Conservation (phyloP, 2,329 filamentous ascomycete genomes). For the Pyrenophora tritici-repentis region DNA sequence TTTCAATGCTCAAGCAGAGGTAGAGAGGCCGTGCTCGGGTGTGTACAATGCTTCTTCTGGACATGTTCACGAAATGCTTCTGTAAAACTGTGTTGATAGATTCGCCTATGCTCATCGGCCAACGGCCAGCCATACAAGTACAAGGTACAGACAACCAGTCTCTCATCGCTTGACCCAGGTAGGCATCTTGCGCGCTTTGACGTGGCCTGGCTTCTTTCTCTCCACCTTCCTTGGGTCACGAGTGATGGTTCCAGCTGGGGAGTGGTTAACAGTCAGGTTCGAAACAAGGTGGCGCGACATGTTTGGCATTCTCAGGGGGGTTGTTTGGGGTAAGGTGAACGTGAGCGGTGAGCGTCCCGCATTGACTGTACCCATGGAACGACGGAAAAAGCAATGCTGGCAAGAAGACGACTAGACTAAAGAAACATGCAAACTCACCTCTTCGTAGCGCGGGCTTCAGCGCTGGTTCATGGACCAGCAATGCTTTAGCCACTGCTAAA, state of each 20-base stretch:
- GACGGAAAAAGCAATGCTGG: neutral
- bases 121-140: conserved; percentile 18
- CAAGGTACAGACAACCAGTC: conserved; percentile 33
- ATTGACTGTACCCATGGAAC: conserved; percentile 1
- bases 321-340: conserved; percentile 11
- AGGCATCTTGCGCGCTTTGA: conserved; percentile 98
- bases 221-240: conserved; percentile 91
- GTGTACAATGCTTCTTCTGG: neutral
- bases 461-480: conserved; percentile 88
- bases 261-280: conserved; percentile 50
- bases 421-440: conserved; percentile 66
- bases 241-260: conserved; percentile 84
- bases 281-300: conserved; percentile 13
- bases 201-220: conserved; percentile 94
- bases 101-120: conserved; percentile 22
- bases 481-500: conserved; percentile 82
- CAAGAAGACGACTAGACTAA: conserved; percentile 5
- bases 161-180: conserved; percentile 87
- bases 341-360: conserved; percentile 7
- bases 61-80: neutral
- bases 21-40: neutral
- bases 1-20: neutral
- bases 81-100: conserved; percentile 7
- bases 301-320: conserved; percentile 9
- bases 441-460: conserved; percentile 84